phyloP scores from a whole-genome alignment of 1,284 basidiomycete genomes.

The Tilletia indica region DNA sequence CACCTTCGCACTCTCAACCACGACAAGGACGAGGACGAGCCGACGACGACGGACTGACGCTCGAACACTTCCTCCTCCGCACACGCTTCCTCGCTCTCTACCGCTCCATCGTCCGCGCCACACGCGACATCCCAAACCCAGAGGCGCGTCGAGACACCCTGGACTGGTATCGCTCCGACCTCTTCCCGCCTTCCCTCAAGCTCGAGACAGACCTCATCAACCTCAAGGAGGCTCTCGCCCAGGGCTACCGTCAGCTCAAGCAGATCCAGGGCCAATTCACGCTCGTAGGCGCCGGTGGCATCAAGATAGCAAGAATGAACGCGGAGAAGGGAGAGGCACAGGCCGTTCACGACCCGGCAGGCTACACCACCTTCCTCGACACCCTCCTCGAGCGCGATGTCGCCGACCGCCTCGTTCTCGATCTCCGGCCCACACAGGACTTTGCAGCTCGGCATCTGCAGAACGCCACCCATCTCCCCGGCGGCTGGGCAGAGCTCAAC shows the following conservation, averaged over 20 bases:
- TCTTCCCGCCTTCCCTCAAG: not conserved
- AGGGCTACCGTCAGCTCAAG: constrained; percentile 24
- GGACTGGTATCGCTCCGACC: constrained; percentile 27
- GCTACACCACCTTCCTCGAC: constrained; percentile 6
- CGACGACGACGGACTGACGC: constrained; percentile 33
- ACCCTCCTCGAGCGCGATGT: not conserved
- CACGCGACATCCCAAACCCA: constrained; percentile 44
- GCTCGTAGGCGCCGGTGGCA: constrained; percentile 27
- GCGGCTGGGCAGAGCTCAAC: constrained; percentile 14
- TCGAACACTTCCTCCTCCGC: constrained; percentile 42
- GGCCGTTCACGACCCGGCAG: constrained; percentile 3
- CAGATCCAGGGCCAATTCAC: constrained; percentile 42
- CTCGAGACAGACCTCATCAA: constrained; percentile 16
- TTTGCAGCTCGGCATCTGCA: constrained; percentile 13
- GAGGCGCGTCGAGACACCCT: constrained; percentile 44
- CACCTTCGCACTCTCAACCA: not conserved
- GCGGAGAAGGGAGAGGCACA: not conserved
- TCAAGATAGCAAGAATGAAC: not conserved
- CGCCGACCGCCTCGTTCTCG: constrained; percentile 3
- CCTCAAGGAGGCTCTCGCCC: constrained; percentile 16
- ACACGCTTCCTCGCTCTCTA: constrained; percentile 35
- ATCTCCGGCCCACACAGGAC: not conserved
- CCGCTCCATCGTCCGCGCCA: constrained; percentile 40
- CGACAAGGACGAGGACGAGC: not conserved
- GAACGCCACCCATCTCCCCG: constrained; percentile 9